Base-by-base conservation (phyloP, 768 basidiomycete genomes). In the Dentipellis fragilis region DNA sequence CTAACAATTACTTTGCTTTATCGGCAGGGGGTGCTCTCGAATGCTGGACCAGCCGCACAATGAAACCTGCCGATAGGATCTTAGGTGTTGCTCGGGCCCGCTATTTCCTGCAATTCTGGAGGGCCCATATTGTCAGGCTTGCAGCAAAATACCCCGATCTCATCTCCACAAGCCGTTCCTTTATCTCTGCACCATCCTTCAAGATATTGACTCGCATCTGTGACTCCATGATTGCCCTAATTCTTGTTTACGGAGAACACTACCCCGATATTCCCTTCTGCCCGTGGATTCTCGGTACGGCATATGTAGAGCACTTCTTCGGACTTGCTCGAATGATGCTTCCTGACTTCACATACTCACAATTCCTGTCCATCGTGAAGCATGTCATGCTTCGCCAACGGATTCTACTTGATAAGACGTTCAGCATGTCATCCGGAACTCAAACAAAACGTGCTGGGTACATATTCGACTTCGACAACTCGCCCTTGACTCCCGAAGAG, bases 171-270 rank as follows among this genome's bases (percentile, higher is more conserved):
- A 22, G 53, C 3, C 52, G 63, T 1, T 64, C 65, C 1, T 66
- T 66, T 48, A 67, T 67, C 12, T 64, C 65, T 0, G 52, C 64
- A 0, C 51, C 63, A 0, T 67, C 65, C 58, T 67, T 68, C 50
- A 59, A 67, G 45, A 67, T 66, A 3, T 64, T 68, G 49, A 66
- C 67, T 42, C 62, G 63, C 0, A 55, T 66, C 1, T 68, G 67
- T 40, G 66, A 68, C 39, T 62, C 53, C 0, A 57, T 68, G 0
- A 46, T 68, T 10, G 49, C 62, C 0, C 61, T 67, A 0, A 57
- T 56, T 4, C 52, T 68, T 23, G 60, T 61, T 4, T 65, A 61
- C 49, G 6, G 57, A 0, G 36, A 46, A n/a, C 42, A 52, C 35
- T 66, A 68, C 23, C 63, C 64, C 3, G 40, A 57, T 36, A 53